phyloP scores from a whole-genome alignment of 2,329 filamentous ascomycete genomes.

The Zymoseptoria tritici region DNA sequence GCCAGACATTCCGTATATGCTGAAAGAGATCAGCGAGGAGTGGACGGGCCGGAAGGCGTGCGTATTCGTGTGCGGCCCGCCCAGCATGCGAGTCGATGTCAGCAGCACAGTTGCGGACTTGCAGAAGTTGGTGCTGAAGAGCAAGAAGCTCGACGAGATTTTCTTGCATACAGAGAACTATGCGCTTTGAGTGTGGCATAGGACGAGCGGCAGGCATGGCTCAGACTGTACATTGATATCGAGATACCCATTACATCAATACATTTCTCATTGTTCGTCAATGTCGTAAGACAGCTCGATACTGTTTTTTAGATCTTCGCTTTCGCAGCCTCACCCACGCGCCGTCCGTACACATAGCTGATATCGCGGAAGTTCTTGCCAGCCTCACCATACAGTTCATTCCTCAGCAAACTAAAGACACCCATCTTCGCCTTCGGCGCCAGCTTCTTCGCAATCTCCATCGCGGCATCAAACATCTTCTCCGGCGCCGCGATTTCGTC shows the following conservation, averaged over 20 bases:
- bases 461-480: slow-evolving; percentile 41
- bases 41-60: slow-evolving; percentile 74
- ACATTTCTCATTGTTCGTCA: neutral
- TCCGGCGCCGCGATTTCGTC: slow-evolving; percentile 45
- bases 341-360: slow-evolving; percentile 46
- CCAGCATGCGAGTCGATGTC: slow-evolving; percentile 79
- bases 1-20: slow-evolving; percentile 78
- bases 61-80: slow-evolving; percentile 88
- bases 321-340: slow-evolving; percentile 37
- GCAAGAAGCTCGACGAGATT: slow-evolving; percentile 75
- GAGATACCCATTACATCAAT: neutral
- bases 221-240: neutral
- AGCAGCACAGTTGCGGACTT: slow-evolving; percentile 75
- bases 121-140: slow-evolving; percentile 76
- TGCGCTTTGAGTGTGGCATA: slow-evolving; percentile 52
- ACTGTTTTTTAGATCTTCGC: slow-evolving; percentile 38
- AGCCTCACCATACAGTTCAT: slow-evolving; percentile 49
- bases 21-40: slow-evolving; percentile 73
- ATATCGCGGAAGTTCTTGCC: slow-evolving; percentile 44
- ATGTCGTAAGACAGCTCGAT: neutral
- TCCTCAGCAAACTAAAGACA: slow-evolving; percentile 46
- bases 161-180: slow-evolving; percentile 96
- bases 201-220: neutral
- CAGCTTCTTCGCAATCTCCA: slow-evolving; percentile 39
- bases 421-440: slow-evolving; percentile 40